Percentiles rank a stretch among this genome's conserved stretches.
phyloP scores from a whole-genome alignment of 2,329 filamentous ascomycete genomes.

The Scytalidium lignicola region DNA sequence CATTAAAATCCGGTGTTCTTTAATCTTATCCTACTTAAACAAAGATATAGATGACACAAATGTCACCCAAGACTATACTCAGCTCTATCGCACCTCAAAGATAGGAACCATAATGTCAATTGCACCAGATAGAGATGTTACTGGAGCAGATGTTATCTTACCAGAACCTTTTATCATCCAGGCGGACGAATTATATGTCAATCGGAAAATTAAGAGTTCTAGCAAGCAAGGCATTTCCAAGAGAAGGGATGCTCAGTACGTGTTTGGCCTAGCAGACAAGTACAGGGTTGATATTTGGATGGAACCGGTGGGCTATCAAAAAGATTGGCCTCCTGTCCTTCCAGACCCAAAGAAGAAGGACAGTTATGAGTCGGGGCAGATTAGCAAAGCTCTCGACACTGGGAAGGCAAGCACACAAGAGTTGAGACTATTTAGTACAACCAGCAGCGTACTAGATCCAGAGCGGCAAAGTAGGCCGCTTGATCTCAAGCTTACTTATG shows the following conservation, averaged over 20 bases:
- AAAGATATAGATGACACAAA: neutral
- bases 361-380: neutral
- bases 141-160: constrained; percentile 12
- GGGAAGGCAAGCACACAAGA: constrained; percentile 4
- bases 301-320: constrained; percentile 7
- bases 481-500: constrained; percentile 7
- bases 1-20: neutral
- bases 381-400: constrained; percentile 2
- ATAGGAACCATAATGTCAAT: neutral
- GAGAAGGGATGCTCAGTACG: constrained; percentile 3
- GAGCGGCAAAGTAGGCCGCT: constrained; percentile 5
- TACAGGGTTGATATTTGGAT: constrained; percentile 15
- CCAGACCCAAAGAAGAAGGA: neutral
- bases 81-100: neutral
- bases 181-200: constrained; percentile 14
- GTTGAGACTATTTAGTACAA: constrained; percentile 5
- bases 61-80: neutral
- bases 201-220: constrained; percentile 8
- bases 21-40: neutral
- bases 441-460: constrained; percentile 2
- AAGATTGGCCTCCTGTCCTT: constrained; percentile 19
- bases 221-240: neutral
- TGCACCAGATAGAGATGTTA: neutral
- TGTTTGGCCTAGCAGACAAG: constrained; percentile 15
- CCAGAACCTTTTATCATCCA: constrained; percentile 15